Evolutionary conservation across 148 eudicot species (phyloP).

Genomic region (Tetragonia tetragonoides): DNA sequence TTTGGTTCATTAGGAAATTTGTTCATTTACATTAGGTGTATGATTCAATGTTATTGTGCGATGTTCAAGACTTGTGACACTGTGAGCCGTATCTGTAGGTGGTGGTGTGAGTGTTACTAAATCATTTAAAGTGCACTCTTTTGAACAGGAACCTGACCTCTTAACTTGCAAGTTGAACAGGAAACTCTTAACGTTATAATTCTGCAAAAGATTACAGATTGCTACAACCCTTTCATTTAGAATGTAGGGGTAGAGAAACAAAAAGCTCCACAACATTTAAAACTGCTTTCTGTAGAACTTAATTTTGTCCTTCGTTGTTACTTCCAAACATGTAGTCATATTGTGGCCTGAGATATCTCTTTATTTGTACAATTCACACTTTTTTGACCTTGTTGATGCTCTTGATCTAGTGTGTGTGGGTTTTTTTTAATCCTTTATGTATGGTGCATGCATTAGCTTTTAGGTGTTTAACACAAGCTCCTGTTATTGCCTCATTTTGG

Average conservation of each 20-base stretch:
- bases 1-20: slow-evolving; percentile 20
- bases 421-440: too few relatives aligned
- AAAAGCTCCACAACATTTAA: background rate
- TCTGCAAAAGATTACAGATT: background rate
- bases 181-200: background rate
- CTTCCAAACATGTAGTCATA: background rate
- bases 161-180: slow-evolving; percentile 1
- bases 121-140: background rate
- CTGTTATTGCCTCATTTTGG: background rate
- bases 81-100: slow-evolving; percentile 12
- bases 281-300: background rate
- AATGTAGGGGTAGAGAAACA: background rate
- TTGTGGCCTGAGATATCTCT: background rate
- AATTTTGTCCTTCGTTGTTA: background rate
- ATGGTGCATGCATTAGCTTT: background rate
- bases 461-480: background rate
- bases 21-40: slow-evolving; percentile 20
- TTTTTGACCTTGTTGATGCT: background rate
- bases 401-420: too few relatives aligned
- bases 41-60: slow-evolving; percentile 19
- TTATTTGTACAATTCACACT: background rate
- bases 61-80: slow-evolving; percentile 13
- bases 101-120: background rate
- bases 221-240: background rate
- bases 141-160: background rate